Percentiles rank a stretch among this genome's conserved stretches.
phyloP scores from a whole-genome alignment of 163 green algal genomes.

The Picocystis sp. region DNA sequence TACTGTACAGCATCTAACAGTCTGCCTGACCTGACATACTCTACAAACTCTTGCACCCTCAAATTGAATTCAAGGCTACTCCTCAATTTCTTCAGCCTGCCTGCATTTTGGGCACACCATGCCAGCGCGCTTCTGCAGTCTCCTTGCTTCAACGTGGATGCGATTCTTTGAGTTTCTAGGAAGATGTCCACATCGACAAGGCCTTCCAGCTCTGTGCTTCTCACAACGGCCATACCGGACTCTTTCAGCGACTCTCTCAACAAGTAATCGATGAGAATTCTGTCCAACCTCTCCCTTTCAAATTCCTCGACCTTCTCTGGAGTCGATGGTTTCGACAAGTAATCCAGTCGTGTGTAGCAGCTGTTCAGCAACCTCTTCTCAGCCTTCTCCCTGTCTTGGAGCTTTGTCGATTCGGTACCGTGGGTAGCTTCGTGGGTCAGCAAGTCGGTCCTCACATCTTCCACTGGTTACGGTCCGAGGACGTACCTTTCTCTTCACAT shows the following conservation, averaged over 20 bases:
- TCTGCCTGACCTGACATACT: constrained; percentile 52
- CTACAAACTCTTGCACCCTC: constrained; percentile 67
- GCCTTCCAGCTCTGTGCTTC: constrained; percentile 11
- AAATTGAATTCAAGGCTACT: not conserved
- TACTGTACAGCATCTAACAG: constrained; percentile 55
- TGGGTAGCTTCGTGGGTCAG: not conserved
- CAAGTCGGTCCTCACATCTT: not conserved
- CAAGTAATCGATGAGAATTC: constrained; percentile 3
- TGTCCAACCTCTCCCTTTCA: constrained; percentile 4
- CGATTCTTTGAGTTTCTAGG: constrained; percentile 27
- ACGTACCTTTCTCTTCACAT: not conserved
- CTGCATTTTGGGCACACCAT: constrained; percentile 57
- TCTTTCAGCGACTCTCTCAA: not conserved
- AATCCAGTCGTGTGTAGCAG: constrained; percentile 1
- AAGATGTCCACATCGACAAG: constrained; percentile 74
- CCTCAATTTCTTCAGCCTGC: constrained; percentile 51
- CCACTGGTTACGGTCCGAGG: too few relatives aligned
- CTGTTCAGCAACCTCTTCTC: constrained; percentile 1
- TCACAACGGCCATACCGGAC: not conserved
- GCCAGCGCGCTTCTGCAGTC: constrained; percentile 48
- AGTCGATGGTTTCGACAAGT: constrained; percentile 1
- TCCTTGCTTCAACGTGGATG: constrained; percentile 37
- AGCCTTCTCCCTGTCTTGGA: constrained; percentile 2
- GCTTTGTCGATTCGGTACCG: not conserved
- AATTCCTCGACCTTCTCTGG: not conserved